Percentiles rank a stretch among this genome's conserved stretches.
Evolutionary conservation across 2,329 filamentous ascomycete species (phyloP).

Genomic region (Ophiobolus disseminans): DNA sequence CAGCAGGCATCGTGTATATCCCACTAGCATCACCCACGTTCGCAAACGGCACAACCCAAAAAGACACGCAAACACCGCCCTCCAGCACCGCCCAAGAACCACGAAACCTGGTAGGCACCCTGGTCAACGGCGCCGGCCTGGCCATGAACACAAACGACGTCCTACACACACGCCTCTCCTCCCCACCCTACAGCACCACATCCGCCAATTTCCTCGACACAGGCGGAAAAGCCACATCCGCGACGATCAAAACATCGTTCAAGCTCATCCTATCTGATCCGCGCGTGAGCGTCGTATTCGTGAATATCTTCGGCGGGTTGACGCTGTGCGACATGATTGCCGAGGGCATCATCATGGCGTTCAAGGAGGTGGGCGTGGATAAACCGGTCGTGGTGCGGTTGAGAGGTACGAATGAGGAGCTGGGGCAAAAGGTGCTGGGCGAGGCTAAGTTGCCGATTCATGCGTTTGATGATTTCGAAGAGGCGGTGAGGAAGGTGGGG

Average conservation of each 20-base stretch:
- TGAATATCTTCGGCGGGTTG: constrained; percentile 74
- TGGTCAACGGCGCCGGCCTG: constrained; percentile 88
- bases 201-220: constrained; percentile 89
- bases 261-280: constrained; percentile 74
- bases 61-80: constrained; percentile 10
- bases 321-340: constrained; percentile 85
- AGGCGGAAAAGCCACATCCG: constrained; percentile 83
- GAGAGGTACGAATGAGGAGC: constrained; percentile 75
- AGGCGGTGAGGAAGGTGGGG: constrained; percentile 58
- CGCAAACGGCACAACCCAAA: constrained; percentile 12
- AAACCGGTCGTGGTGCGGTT: constrained; percentile 78
- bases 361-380: constrained; percentile 69
- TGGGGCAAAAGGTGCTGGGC: constrained; percentile 72
- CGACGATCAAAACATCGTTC: constrained; percentile 81
- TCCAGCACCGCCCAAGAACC: constrained; percentile 34
- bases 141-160: constrained; percentile 92
- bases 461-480: constrained; percentile 77
- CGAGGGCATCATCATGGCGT: constrained; percentile 74
- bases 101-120: constrained; percentile 72
- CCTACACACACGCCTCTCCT: constrained; percentile 67
- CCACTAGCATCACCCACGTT: constrained; percentile 54
- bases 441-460: constrained; percentile 72
- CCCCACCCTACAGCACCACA: constrained; percentile 56
- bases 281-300: constrained; percentile 74
- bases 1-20: constrained; percentile 80